phyloP scores from a whole-genome alignment of 202 grass and related monocot genomes.

The Alloteropsis angusta region DNA sequence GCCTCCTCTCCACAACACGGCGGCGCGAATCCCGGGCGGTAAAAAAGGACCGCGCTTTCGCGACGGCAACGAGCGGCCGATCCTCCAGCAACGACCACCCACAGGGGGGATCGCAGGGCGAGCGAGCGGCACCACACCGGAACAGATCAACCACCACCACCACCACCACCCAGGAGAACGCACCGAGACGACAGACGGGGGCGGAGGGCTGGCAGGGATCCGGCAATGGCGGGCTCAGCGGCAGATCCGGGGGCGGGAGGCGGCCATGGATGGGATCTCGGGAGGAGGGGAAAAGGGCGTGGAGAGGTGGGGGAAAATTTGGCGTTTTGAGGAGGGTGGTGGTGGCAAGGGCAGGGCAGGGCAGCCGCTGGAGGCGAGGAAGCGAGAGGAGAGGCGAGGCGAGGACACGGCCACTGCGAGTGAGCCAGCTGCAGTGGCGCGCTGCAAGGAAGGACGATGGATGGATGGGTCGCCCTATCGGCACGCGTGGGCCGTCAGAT shows the following conservation, averaged over 20 bases:
- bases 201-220: constrained; percentile 22
- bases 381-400: not conserved
- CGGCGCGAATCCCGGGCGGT: not conserved
- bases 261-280: constrained; percentile 59
- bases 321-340: constrained; percentile 34
- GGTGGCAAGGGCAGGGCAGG: not conserved
- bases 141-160: constrained; percentile 8
- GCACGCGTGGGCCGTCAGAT: not conserved
- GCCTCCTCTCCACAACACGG: not conserved
- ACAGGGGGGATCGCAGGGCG: not conserved
- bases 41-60: constrained; percentile 22
- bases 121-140: not conserved
- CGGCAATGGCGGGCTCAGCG: constrained; percentile 43
- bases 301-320: constrained; percentile 32
- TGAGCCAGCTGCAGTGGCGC: not conserved
- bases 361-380: not conserved
- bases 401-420: not conserved
- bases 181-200: not conserved
- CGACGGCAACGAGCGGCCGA: constrained; percentile 3
- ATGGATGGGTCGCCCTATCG: not conserved
- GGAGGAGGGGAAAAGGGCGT: constrained; percentile 31
- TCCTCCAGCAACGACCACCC: not conserved
- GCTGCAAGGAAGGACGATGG: constrained; percentile 10
- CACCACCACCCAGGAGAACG: not conserved
- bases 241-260: constrained; percentile 53